phyloP scores from a whole-genome alignment of 2,329 filamentous ascomycete species.

The Neopestalotiopsis rosae region DNA sequence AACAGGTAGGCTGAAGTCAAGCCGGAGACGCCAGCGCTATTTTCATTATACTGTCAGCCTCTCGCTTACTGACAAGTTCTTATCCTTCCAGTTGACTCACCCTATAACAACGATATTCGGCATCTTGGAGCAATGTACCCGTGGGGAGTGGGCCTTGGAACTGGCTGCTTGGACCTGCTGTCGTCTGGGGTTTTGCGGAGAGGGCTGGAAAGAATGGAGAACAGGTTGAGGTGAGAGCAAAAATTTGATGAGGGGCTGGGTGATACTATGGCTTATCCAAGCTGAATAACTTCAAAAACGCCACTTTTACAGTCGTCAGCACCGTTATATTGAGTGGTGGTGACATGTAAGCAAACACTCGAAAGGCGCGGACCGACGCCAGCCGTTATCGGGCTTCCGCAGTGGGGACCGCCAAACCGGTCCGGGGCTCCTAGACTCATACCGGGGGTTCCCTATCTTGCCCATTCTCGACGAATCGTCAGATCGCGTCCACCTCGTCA shows the following conservation, averaged over 20 bases:
- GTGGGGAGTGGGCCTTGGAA: neutral
- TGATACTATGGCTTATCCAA: neutral
- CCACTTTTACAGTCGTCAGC: neutral
- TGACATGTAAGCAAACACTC: neutral
- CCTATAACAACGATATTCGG: constrained; percentile 23
- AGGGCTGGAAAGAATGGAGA: neutral
- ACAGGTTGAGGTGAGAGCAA: neutral
- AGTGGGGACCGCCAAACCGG: neutral
- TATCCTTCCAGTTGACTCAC: constrained; percentile 6
- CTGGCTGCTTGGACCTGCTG: neutral
- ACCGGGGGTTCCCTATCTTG: neutral
- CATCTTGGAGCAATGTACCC: constrained; percentile 12
- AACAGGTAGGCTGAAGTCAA: constrained; percentile 39
- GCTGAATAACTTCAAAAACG: neutral
- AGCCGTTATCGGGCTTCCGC: neutral
- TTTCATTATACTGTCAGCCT: constrained; percentile 22
- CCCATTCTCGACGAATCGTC: neutral
- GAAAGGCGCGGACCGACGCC: neutral
- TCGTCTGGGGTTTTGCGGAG: too few relatives aligned
- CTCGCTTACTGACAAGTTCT: neutral
- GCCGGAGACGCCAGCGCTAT: constrained; percentile 38
- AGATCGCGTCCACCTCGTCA: too few relatives aligned
- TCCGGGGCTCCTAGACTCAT: neutral
- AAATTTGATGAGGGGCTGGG: neutral
- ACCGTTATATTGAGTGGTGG: neutral